Base-by-base conservation (phyloP, 768 basidiomycete species). In the Calocybe indica region DNA sequence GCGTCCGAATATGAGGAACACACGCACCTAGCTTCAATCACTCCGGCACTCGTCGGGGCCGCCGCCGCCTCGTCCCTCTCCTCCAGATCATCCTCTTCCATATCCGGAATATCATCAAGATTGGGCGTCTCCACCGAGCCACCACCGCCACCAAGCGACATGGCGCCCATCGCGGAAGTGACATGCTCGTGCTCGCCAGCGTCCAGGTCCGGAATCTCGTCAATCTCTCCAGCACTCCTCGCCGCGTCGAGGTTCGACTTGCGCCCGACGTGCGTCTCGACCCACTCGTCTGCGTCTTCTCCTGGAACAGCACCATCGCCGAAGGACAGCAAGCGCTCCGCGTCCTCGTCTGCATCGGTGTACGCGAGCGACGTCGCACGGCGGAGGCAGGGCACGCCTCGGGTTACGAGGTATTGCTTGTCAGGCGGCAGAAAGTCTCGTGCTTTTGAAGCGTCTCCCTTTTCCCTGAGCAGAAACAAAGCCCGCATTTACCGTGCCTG, bases 81-180 rank as follows among this genome's bases (percentile, higher is more conserved):
- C 56, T 87, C 94, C 34, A 94, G 74, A 53, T 81, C 80, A n/a
- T 92, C 93, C 59, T 93, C 92, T 63, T 96, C 93, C 92, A 99
- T 96, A 70, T 98, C 96, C 5, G 96, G 96, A 47, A 98, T 98
- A 65, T 97, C 93, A 62, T 95, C 93, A 57, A 97, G 74, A 73
- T 97, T 85, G 28, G 92, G 92, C n/a, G 86, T 91, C 52, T 84
- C 85, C 15, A 63, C 63, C 15, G 67, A 65, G 37, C 63, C 60
- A 28, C 47, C 61, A 10, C 49, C 54, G 0, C 58, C 66, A 48
- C 65, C 64, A n/a, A 83, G 56, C 11, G 74, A 74, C 51, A 83
- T 47, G 22, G 62, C 67, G 12, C 69, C 69, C 33, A 83, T 65
- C 1, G 73, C 73, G 35, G 63, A 62, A 11, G 73, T 53, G 22